Base-by-base conservation (phyloP, 495 filamentous ascomycete genomes). In the Penicillium longicatenatum region DNA sequence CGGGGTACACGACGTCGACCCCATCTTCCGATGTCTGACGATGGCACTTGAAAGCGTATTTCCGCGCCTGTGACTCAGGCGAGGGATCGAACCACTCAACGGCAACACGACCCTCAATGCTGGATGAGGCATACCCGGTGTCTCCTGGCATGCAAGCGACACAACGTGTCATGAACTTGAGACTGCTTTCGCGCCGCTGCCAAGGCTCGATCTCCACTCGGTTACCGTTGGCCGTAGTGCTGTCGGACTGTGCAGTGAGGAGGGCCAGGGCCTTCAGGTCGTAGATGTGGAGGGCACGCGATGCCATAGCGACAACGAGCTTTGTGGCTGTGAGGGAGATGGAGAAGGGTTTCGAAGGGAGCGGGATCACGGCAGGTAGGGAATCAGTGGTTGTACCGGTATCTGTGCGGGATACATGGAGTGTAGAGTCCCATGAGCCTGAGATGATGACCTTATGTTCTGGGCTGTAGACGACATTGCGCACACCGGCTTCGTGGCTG, bases 41-140 rank as follows among this genome's bases (percentile, higher is more conserved):
- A 74, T 98, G 94, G 74, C 94, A 98, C 70, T 98, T 98, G 81
- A 98, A 98, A 10, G 94, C 94, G 77, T 97, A 98, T 66, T 97
- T 98, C 54, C 93, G 81, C 17, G 88, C 88, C 71, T 97, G 91
- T 4, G 89, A 92, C 65, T 89, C 86, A 30, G 85, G 77, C 8
- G 84, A 88, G 12, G 93, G 88, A 67, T 97, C 94, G 75, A 98
- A 97, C 90, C 93, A 98, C 68, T 98, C 94, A 1, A 98, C 94
- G 0, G 92, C 93, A 0, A 97, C 89, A 61, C 94, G 84, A 14
- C 94, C 94, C 67, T 98, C 94, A 68, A 98, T 97, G 59, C 84
- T 89, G 19, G 83, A 87, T 0, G 86, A 91, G 6, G 93, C 92
- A 71, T 97, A 98, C 0, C 94, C 94, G 6, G 85, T 88, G 64